Evolutionary conservation across 139 green algal species (phyloP), one percentile per base, ranked within the genome.

Genomic region (Chlorella sorokiniana): DNA sequence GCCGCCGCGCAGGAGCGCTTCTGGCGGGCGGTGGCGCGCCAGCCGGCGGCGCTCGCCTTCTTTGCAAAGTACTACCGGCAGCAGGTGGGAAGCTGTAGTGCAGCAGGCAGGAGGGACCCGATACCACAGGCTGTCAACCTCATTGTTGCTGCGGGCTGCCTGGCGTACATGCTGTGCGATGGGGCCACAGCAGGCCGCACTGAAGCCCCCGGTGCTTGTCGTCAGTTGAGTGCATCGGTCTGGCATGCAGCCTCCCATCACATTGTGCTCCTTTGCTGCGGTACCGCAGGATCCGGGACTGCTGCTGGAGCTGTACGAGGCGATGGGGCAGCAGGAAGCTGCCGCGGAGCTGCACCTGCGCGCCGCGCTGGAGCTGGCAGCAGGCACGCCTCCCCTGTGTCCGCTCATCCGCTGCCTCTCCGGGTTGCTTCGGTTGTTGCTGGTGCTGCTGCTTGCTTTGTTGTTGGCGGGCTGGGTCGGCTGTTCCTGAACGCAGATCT

Each of bases 301-400:
- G 54, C 62, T 81, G 31, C 41, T 79, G 31, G 76, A 80, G 54
- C 73, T 86, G 52, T 81, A 81, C 42, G 73, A 82, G 22, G 73
- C 61, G 14, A 61, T 73, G 61, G 76, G 76, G 0, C 70, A 75
- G 42, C 75, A 82, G 23, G 68, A 76, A 16, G 42, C 61, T 6
- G 72, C 76, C 3, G 82, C 82, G 2, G 76, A 79, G 45, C 52
- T 78, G 40, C 79, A 83, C 79, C 51, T 87, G 27, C 69, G 33
- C 9, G 75, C 77, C 0, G 83, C 83, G 45, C 69, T 79, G 51
- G 65, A 79, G 31, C 42, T 78, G 54, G 74, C 69, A 18, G 75
- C 71, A n/a, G 33, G 45, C 62, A 69, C 37, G 20, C 22, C 22
- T 41, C 29, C 51, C 10, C 33, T 40, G 23, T 27, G 18, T n/a